Evolutionary conservation across 2,329 filamentous ascomycete genomes (phyloP), one percentile per base, ranked within the genome.

Genomic region (Fusarium cicatricum): DNA sequence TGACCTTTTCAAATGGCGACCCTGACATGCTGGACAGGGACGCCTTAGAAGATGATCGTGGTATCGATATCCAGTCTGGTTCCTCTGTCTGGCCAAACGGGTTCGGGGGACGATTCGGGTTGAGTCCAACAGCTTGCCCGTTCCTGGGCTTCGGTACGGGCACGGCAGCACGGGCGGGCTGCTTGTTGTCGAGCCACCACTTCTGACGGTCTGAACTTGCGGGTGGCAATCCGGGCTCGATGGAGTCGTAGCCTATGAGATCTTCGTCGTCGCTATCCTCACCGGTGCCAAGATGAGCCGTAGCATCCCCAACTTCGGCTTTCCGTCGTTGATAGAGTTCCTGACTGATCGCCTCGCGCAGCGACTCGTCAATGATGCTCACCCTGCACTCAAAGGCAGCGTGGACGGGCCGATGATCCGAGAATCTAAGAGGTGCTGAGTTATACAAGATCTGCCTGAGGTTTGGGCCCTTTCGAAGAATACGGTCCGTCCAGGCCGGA

Each of bases 401-500:
- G 75, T 91, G 97, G 0, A 99, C 94, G 2, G 95, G 95, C n/a
- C 93, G 85, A 74, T 99, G 95, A 70, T 99, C 95, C 0, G 95
- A 99, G 72, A 98, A 97, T 11, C 84, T 85, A 31, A 99, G 80
- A 26, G 91, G 88, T 4, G 93, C 92, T 47, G 85, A 89, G 68
- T 91, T 85, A 74, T 99, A 99, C 28, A 90, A 84, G 11, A 90
- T 80, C 72, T 98, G 95, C 36, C 88, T 87, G 31, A 99, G 82
- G 65, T 92, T 93, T 55, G 85, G 79, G 8, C 95, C 95, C 76
- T 93, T 96, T 55, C 91, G 89, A 9, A 99, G 78, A 39, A 99
- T 90, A 32, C 95, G 90, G 74, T 99, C 95, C 57, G 93, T 97
- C 95, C 95, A 99, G 1, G 95, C 95, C 3, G 95, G 95, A 59